Evolutionary conservation across 2,329 filamentous ascomycete species (phyloP), one percentile per base, ranked within the genome.

Genomic region (Fusarium subglutinans): DNA sequence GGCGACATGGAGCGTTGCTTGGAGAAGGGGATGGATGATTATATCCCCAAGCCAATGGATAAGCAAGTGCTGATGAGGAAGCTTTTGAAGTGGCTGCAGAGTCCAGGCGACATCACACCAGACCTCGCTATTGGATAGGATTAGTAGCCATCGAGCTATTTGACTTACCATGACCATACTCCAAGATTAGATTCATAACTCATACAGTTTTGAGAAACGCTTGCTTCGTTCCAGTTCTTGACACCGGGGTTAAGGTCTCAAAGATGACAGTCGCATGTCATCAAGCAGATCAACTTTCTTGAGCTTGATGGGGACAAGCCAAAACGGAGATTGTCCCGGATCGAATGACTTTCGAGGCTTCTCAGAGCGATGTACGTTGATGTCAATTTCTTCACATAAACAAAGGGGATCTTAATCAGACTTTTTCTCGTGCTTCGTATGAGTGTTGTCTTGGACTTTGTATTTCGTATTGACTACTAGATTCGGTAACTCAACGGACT

Each of bases 21-120:
- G 6, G 62, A 63, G 26, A 65, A 63, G 3, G 62, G 62, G 1
- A 65, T 65, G 62, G 24, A 65, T 40, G 62, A 65, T 28, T 65
- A 63, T 17, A 65, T 65, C 3, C 38, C 57, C 1, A 65, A 65
- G 26, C 62, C 62, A 26, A 65, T 65, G 38, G 37, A 65, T 8
- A 63, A 13, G 18, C 62, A 65, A 45, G 3, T 63, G 2, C 12
- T 63, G 6, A 65, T 65, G 62, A 65, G 26, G 10, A 65, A 63
- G 26, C 20, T 65, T 1, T 35, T 65, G 3, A 63, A 54, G 22
- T 65, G 62, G 62, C 45, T 65, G 22, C 15, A 10, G 5, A 12
- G 4, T 11, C 33, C 51, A 20, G 33, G 6, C 9, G 30, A n/a
- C 11, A 8, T 28, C 18, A 26, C n/a, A 17, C 4, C 24, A 26